These are phyloP conservation scores for Gynochthodes officinalis DNA, from an alignment of 257 asterid species.

Conservation along the genomic window DNA sequence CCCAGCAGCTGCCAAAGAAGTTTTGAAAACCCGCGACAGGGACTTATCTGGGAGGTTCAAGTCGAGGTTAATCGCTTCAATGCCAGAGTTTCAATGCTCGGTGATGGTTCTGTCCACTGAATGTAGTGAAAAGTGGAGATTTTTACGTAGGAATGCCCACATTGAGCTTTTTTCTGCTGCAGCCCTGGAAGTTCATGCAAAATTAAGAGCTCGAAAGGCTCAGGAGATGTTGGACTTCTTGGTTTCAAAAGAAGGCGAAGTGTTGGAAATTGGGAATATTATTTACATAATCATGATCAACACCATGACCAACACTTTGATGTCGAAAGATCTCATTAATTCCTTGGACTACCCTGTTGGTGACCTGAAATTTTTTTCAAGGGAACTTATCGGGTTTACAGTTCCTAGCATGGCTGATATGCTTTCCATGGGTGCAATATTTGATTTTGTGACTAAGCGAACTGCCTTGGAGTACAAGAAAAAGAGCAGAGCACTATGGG, in stretches of 20 bases:
- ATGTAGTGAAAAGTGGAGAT: not conserved
- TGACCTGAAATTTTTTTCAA: not conserved
- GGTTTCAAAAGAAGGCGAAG: not conserved
- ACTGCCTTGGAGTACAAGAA: not conserved
- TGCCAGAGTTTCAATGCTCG: not conserved
- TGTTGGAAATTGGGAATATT: not conserved
- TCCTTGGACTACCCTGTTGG: not conserved
- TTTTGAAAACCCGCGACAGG: not conserved
- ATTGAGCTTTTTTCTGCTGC: constrained; percentile 1
- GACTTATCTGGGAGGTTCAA: not conserved
- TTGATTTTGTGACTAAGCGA: not conserved
- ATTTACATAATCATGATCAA: not conserved
- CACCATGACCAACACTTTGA: not conserved
- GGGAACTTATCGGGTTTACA: not conserved
- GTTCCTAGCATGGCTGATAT: constrained; percentile 7
- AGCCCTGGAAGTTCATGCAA: constrained; percentile 1
- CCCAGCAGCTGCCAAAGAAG: constrained; percentile 4
- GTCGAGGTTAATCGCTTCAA: not conserved
- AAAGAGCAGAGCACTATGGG: not conserved
- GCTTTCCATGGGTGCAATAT: not conserved
- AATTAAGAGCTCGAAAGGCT: not conserved
- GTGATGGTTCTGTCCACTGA: not conserved
- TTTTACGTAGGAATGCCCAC: not conserved
- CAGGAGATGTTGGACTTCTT: constrained; percentile 2
- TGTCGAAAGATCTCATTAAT: constrained; percentile 3